phyloP scores from a whole-genome alignment of 257 asterid species.

The Nicotiana undulata region DNA sequence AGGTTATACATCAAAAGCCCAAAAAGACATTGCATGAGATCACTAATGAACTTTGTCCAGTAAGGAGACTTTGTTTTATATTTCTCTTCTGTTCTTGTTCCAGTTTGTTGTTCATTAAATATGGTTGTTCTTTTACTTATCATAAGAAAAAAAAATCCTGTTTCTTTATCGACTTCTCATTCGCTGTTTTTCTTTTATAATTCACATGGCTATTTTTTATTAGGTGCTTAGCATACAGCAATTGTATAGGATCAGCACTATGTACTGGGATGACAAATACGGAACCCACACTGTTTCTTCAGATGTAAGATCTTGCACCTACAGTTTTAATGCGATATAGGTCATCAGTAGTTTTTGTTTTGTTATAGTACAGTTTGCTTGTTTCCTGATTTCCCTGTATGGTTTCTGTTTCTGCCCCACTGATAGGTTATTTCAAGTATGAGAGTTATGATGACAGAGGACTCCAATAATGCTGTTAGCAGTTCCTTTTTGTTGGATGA shows the following conservation, averaged over 20 bases:
- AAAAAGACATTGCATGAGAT: slow-evolving; percentile 85
- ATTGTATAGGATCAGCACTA: slow-evolving; percentile 88
- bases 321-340: background rate
- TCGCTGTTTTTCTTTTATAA: background rate
- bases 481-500: slow-evolving; percentile 84
- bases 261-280: slow-evolving; percentile 99
- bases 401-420: slow-evolving; percentile 10
- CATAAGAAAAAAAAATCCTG: background rate
- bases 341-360: background rate
- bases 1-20: slow-evolving; percentile 99
- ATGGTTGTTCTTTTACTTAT: background rate
- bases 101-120: background rate
- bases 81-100: slow-evolving; percentile 4
- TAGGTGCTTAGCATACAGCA: slow-evolving; percentile 98
- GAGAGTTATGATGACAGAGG: slow-evolving; percentile 77
- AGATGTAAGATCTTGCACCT: slow-evolving; percentile 49
- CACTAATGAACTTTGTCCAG: slow-evolving; percentile 91
- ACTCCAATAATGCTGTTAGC: slow-evolving; percentile 72
- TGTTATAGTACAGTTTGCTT: background rate
- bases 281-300: slow-evolving; percentile 97
- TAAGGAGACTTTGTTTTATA: slow-evolving; percentile 33
- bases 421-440: slow-evolving; percentile 69
- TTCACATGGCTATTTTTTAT: slow-evolving; percentile 8
- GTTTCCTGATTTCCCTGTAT: slow-evolving; percentile 1
- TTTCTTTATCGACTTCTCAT: background rate